Percentiles rank a stretch among this genome's conserved stretches.
Conservation (phyloP, 164 flowering plant genomes). For the Kingdonia uniflora region DNA sequence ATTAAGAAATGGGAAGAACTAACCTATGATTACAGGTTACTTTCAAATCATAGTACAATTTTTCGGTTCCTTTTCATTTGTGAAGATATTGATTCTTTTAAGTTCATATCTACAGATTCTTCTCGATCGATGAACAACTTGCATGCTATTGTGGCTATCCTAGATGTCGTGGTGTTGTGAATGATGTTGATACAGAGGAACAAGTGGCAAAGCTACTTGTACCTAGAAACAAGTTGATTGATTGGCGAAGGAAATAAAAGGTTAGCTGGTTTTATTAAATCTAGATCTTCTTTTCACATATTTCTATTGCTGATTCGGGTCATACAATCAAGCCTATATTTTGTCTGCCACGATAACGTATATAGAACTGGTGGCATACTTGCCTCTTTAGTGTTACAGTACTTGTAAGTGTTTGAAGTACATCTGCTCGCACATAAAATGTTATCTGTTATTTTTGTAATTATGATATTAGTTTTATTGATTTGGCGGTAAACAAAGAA, state of each 20-base stretch:
- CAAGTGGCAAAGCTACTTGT: conserved; percentile 51
- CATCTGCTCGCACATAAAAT: too few species aligned
- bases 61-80: conserved; percentile 4
- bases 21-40: conserved; percentile 95
- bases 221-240: conserved; percentile 60
- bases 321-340: too few species aligned
- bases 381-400: too few species aligned
- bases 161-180: conserved; percentile 90
- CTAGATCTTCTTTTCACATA: too few species aligned
- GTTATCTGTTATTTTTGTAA: too few species aligned
- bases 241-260: conserved; percentile 48
- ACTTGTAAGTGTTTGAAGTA: too few species aligned
- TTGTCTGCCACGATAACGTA: too few species aligned
- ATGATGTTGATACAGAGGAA: conserved; percentile 76
- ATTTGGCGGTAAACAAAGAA: too few species aligned
- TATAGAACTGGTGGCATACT: too few species aligned
- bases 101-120: conserved; percentile 41
- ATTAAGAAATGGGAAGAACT: conserved; percentile 88
- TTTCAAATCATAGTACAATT: conserved; percentile 5
- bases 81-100: conserved; percentile 7
- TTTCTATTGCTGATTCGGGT: too few species aligned
- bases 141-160: conserved; percentile 86
- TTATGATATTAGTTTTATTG: too few species aligned
- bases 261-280: too few species aligned
- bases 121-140: conserved; percentile 70